These are phyloP conservation scores for Xylaria intraflava DNA, from an alignment of 495 filamentous ascomycete species.

Conservation along the genomic window DNA sequence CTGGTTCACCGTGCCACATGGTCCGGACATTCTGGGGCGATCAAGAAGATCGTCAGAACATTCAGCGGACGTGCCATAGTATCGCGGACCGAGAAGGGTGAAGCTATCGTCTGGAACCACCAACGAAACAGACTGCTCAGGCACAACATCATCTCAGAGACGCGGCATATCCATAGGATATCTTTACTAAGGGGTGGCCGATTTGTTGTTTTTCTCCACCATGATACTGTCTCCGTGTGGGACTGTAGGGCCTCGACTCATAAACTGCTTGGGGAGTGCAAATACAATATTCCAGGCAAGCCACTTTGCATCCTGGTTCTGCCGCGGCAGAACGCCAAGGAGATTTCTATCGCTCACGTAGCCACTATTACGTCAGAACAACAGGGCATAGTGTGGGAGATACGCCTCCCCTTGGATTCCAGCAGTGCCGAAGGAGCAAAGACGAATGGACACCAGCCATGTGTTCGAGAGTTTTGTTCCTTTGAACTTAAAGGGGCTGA, in stretches of 20 bases:
- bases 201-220: conserved; percentile 75
- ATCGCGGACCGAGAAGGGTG: conserved; percentile 71
- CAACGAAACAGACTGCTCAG: conserved; percentile 51
- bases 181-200: conserved; percentile 67
- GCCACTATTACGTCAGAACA: conserved; percentile 78
- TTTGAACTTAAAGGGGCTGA: conserved; percentile 68
- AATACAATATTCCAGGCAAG: conserved; percentile 61
- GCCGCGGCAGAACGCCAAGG: conserved; percentile 53
- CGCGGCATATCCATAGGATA: conserved; percentile 75
- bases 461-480: conserved; percentile 58
- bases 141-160: conserved; percentile 62
- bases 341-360: conserved; percentile 54
- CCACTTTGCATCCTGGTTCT: conserved; percentile 77
- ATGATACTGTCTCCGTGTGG: conserved; percentile 74
- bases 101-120: conserved; percentile 81
- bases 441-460: conserved; percentile 30
- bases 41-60: conserved; percentile 81
- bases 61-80: conserved; percentile 71
- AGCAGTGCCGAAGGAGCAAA: conserved; percentile 18
- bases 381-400: conserved; percentile 81
- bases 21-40: conserved; percentile 75
- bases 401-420: conserved; percentile 45
- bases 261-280: conserved; percentile 47
- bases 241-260: conserved; percentile 57
- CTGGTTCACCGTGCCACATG: conserved; percentile 56